Percentiles rank a stretch among this genome's conserved stretches.
Conservation (phyloP, 2,329 filamentous ascomycete species). For the Neonectria hederae region DNA sequence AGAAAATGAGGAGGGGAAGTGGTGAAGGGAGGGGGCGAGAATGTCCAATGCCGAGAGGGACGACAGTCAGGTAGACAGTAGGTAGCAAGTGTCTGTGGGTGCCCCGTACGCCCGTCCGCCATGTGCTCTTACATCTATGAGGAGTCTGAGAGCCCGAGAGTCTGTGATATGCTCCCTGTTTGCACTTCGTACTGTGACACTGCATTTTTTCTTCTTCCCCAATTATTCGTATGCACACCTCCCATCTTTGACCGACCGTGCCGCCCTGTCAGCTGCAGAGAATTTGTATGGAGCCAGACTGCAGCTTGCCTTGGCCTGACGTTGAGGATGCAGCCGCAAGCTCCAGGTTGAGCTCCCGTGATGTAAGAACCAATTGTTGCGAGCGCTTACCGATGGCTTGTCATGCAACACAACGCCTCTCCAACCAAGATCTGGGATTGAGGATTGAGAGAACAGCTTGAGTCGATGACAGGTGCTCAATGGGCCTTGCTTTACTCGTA, state of each 20-base stretch:
- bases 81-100: constrained; percentile 2
- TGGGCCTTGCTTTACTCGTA: constrained; percentile 5
- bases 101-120: constrained; percentile 1
- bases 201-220: background rate
- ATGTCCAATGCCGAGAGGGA: constrained; percentile 13
- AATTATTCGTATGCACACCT: background rate
- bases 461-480: background rate
- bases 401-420: constrained; percentile 14
- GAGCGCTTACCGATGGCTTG: constrained; percentile 7
- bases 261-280: background rate
- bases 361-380: constrained; percentile 12
- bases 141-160: background rate
- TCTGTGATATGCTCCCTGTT: background rate
- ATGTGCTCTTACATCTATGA: too few species aligned
- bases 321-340: constrained; percentile 9
- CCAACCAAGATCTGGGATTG: constrained; percentile 3
- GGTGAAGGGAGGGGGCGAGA: constrained; percentile 13
- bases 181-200: background rate
- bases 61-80: too few species aligned
- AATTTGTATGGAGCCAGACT: background rate
- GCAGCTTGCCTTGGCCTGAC: constrained; percentile 7
- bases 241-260: background rate
- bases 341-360: constrained; percentile 20
- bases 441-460: constrained; percentile 1
- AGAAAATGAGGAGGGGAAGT: background rate